These are phyloP conservation scores for Uromyces viciae-fabae DNA, from an alignment of 1,284 basidiomycete species.

Conservation along the genomic window DNA sequence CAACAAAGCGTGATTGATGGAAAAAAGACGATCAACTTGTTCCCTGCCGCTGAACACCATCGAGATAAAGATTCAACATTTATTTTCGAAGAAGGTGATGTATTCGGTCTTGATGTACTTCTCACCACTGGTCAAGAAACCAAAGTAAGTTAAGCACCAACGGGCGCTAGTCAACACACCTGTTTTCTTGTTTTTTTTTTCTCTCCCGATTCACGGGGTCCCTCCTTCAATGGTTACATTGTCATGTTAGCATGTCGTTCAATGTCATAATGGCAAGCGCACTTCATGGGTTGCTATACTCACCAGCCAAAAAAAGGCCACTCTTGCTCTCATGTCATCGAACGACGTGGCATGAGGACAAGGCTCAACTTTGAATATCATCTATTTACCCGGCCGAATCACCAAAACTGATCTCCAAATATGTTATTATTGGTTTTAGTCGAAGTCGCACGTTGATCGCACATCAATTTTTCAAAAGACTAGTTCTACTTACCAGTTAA, in stretches of 20 bases:
- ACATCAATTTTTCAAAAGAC: slow-evolving; percentile 87
- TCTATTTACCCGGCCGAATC: too few relatives aligned
- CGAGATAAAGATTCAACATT: slow-evolving; percentile 72
- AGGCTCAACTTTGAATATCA: slow-evolving; percentile 37
- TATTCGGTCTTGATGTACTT: slow-evolving; percentile 91
- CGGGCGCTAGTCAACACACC: neutral
- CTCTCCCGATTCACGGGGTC: too few relatives aligned
- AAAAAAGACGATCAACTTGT: slow-evolving; percentile 90
- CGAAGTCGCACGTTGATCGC: slow-evolving; percentile 77
- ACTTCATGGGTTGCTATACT: too few relatives aligned
- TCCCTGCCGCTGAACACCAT: slow-evolving; percentile 77
- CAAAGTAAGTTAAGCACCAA: slow-evolving; percentile 62
- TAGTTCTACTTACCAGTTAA: slow-evolving; percentile 85
- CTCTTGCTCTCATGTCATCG: too few relatives aligned
- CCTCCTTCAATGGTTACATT: too few relatives aligned
- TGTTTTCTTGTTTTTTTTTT: neutral
- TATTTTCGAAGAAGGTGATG: slow-evolving; percentile 87
- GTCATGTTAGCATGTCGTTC: too few relatives aligned
- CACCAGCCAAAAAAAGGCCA: too few relatives aligned
- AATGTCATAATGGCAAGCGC: too few relatives aligned
- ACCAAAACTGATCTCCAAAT: slow-evolving; percentile 29
- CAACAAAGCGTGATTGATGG: slow-evolving; percentile 90
- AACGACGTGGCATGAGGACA: too few relatives aligned
- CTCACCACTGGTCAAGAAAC: slow-evolving; percentile 82
- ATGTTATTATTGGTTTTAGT: slow-evolving; percentile 59